Evolutionary conservation across 495 filamentous ascomycete species (phyloP), one percentile per base, ranked within the genome.

Genomic region (Thermochaetoides thermophila): DNA sequence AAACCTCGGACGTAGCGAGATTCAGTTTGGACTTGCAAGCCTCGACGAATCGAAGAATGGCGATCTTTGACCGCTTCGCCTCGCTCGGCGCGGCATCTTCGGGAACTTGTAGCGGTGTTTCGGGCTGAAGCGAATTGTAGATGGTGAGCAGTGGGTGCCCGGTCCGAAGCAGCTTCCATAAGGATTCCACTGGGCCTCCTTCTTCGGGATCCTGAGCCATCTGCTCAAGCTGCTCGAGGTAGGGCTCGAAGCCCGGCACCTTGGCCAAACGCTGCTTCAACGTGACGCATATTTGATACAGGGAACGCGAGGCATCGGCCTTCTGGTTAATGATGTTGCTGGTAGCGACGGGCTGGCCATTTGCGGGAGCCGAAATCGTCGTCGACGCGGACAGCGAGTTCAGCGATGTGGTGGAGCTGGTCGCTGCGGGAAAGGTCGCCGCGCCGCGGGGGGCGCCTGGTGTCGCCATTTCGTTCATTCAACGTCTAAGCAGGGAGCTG

Each of bases 281-380:
- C 37, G 76, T 73, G 35, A 89, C 68, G 56, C 91, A 95, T 53
- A 86, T 93, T 56, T 96, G 89, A 49, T 91, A 97, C 19, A 97
- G 74, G 14, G 85, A 93, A 28, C 74, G 69, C 34, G 78, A 77
- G 42, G 84, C 79, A 50, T 89, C 86, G 54, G 85, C 91, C 38
- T 72, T 76, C 49, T 81, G 78, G 56, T 96, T 97, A 63, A 96
- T 91, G 56, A 97, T 91, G 52, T 86, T 92, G 54, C 81, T 69
- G 46, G 78, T 78, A 22, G 81, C 74, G 35, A 73, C 55, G 37
- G 85, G 69, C 28, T 69, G 73, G 32, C 67, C 73, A 41, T 63
- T 64, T 11, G 46, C 19, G 3, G 58, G 45, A 11, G 55, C 33
- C 17, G 59, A 44, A 10, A 53, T 37, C 9, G 59, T 62, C 17